phyloP scores from a whole-genome alignment of 805 yeast genomes.

The Pichia scutulata region DNA sequence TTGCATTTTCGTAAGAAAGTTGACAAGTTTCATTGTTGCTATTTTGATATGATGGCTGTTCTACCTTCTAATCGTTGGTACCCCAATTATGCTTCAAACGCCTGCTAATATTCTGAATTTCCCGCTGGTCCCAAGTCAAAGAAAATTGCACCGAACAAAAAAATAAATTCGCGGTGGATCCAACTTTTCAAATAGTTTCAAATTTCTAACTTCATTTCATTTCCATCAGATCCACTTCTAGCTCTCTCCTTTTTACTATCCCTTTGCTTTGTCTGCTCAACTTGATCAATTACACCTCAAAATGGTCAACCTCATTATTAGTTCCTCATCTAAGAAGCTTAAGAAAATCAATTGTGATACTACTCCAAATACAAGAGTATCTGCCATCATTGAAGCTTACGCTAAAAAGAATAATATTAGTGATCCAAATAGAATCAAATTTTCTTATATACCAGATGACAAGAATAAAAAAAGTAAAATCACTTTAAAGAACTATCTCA shows the following conservation, averaged over 20 bases:
- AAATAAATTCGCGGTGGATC: not conserved
- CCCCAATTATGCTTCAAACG: too few species aligned
- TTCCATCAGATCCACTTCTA: not conserved
- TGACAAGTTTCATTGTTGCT: constrained; percentile 50
- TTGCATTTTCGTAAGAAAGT: constrained; percentile 76
- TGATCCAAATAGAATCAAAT: constrained; percentile 46
- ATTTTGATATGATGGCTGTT: not conserved
- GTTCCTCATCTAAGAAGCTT: constrained; percentile 54
- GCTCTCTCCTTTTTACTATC: not conserved
- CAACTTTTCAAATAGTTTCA: not conserved
- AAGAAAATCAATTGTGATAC: constrained; percentile 39
- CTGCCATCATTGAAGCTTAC: constrained; percentile 34
- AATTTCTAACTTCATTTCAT: not conserved
- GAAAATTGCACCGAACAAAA: not conserved
- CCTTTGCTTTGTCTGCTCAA: not conserved
- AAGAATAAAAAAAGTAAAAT: constrained; percentile 28
- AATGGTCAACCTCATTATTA: constrained; percentile 43
- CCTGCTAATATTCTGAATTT: too few species aligned
- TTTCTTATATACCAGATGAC: constrained; percentile 33
- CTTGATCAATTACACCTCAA: not conserved
- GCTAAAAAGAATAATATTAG: constrained; percentile 30
- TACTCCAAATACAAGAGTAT: constrained; percentile 28
- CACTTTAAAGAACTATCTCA: constrained; percentile 38
- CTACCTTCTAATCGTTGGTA: too few species aligned
- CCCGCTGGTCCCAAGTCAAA: too few species aligned